Evolutionary conservation across 1,284 basidiomycete species (phyloP).

Genomic region (Leccinum huronense): DNA sequence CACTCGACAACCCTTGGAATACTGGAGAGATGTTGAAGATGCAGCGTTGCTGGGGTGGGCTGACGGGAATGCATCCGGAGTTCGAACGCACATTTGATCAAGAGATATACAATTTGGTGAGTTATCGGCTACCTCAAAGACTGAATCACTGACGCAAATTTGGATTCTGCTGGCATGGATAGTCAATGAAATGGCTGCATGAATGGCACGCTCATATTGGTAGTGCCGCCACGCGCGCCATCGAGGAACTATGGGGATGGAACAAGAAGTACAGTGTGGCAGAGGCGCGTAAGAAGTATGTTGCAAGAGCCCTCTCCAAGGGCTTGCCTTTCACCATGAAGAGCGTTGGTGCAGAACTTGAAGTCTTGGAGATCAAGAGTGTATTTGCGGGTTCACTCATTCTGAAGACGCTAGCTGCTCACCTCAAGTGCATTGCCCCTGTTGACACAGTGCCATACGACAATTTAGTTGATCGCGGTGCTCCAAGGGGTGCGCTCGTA

Average conservation of each 20-base stretch:
- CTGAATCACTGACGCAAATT: not conserved
- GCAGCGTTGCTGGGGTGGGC: not conserved
- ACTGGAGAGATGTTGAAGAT: not conserved
- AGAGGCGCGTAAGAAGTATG: not conserved
- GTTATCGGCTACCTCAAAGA: not conserved
- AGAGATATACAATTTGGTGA: not conserved
- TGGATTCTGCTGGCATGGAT: not conserved
- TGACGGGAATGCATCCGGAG: not conserved
- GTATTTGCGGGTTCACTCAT: not conserved
- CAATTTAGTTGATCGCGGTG: not conserved
- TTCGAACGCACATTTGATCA: not conserved
- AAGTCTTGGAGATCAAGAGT: not conserved
- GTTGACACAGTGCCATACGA: not conserved
- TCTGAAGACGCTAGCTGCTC: not conserved
- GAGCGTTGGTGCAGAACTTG: not conserved
- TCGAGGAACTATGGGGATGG: not conserved
- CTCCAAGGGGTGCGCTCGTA: not conserved
- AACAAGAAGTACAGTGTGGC: not conserved
- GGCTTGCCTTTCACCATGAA: not conserved
- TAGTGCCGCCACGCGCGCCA: not conserved
- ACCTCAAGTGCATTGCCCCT: not conserved
- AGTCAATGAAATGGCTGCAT: not conserved
- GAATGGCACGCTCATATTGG: not conserved
- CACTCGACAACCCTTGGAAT: not conserved
- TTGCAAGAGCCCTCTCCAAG: not conserved